Evolutionary conservation across 805 yeast species (phyloP).

Genomic region (Yarrowia deformans): DNA sequence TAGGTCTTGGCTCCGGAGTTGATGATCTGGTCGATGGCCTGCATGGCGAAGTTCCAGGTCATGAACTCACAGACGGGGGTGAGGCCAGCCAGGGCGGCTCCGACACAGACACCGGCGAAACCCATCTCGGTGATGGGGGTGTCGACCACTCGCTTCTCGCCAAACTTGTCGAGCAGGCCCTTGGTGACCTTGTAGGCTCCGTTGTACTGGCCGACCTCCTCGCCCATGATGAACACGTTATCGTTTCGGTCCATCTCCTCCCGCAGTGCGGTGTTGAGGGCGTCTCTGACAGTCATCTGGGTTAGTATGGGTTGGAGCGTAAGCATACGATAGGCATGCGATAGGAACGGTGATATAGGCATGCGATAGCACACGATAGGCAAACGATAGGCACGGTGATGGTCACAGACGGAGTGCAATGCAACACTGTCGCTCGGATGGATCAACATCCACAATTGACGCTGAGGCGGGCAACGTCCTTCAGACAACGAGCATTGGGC

Average conservation of each 20-base stretch:
- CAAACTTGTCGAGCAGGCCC: slow-evolving; percentile 93
- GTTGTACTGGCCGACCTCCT: slow-evolving; percentile 98
- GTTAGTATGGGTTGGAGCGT: slow-evolving; percentile 6
- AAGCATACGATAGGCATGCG: too few species aligned
- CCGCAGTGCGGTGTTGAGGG: slow-evolving; percentile 90
- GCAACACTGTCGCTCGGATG: too few species aligned
- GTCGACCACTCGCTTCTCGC: slow-evolving; percentile 90
- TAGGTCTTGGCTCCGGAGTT: slow-evolving; percentile 98
- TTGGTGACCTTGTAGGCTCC: slow-evolving; percentile 98
- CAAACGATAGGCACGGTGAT: too few species aligned
- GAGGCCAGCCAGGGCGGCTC: slow-evolving; percentile 95
- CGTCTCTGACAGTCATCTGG: slow-evolving; percentile 92
- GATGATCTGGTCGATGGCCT: slow-evolving; percentile 96
- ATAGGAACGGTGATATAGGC: too few species aligned
- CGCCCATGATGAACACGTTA: slow-evolving; percentile 94
- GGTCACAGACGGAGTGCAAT: too few species aligned
- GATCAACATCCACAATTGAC: too few species aligned
- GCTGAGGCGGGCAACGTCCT: too few species aligned
- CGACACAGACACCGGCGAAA: slow-evolving; percentile 92
- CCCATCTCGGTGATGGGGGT: slow-evolving; percentile 99
- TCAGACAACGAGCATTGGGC: too few species aligned
- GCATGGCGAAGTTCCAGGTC: slow-evolving; percentile 99
- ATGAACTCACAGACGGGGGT: slow-evolving; percentile 98
- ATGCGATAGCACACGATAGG: too few species aligned
- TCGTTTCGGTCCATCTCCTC: slow-evolving; percentile 98